phyloP scores from a whole-genome alignment of 495 filamentous ascomycete species.

The Talaromyces trachyspermus region DNA sequence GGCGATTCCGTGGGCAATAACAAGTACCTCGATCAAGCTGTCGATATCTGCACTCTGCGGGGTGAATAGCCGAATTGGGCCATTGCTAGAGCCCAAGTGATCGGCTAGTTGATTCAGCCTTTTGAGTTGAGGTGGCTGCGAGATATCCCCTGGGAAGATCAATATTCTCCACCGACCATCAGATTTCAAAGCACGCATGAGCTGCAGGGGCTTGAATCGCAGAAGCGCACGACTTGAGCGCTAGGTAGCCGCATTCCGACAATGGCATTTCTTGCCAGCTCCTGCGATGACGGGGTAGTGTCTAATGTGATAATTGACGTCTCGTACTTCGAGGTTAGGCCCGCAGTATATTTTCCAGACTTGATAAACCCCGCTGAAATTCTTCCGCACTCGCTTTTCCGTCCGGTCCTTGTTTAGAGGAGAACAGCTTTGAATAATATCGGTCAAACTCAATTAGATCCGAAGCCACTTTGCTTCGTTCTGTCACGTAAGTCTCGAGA shows the following conservation, averaged over 20 bases:
- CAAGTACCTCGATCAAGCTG: slow-evolving; percentile 52
- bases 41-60: slow-evolving; percentile 39
- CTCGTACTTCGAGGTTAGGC: slow-evolving; percentile 51
- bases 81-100: slow-evolving; percentile 27
- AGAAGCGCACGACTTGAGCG: background rate
- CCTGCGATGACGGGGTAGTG: background rate
- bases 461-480: slow-evolving; percentile 61
- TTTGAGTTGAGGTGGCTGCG: background rate
- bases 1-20: slow-evolving; percentile 49
- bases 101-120: slow-evolving; percentile 17
- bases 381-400: slow-evolving; percentile 26
- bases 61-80: slow-evolving; percentile 39
- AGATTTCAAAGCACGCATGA: background rate
- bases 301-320: slow-evolving; percentile 41
- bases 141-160: slow-evolving; percentile 7
- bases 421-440: slow-evolving; percentile 13
- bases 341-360: slow-evolving; percentile 57
- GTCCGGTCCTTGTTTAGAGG: slow-evolving; percentile 26
- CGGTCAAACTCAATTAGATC: slow-evolving; percentile 66
- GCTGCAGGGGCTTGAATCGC: slow-evolving; percentile 1
- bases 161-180: slow-evolving; percentile 1
- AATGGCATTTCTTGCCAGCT: background rate
- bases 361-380: slow-evolving; percentile 51
- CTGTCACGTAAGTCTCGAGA: slow-evolving; percentile 61
- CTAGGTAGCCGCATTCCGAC: slow-evolving; percentile 4